Evolutionary conservation across 306 rosid genomes (phyloP).

Genomic region (Gastrolobium villosum): DNA sequence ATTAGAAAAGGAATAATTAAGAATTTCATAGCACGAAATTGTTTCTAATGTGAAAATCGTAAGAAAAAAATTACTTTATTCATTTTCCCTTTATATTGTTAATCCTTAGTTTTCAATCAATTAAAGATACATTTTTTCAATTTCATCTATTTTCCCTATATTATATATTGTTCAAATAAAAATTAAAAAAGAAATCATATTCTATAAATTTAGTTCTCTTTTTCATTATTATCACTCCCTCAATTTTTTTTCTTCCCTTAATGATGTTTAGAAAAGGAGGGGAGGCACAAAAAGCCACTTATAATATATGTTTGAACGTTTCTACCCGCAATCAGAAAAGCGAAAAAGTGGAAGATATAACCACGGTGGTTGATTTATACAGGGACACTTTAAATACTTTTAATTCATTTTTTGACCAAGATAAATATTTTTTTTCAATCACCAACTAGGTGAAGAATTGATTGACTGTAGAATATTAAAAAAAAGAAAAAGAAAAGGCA

Average conservation of each 20-base stretch:
- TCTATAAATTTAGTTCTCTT: not conserved
- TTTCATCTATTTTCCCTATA: not conserved
- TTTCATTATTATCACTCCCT: not conserved
- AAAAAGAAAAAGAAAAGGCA: not conserved
- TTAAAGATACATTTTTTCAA: not conserved
- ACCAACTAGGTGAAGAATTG: conserved; percentile 15
- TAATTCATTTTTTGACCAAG: conserved; percentile 20
- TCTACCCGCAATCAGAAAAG: not conserved
- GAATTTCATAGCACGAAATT: not conserved
- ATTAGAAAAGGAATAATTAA: not conserved
- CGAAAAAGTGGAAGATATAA: not conserved
- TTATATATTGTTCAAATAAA: not conserved
- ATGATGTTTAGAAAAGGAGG: not conserved
- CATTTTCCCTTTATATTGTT: not conserved
- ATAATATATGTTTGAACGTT: not conserved
- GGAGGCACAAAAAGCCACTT: not conserved
- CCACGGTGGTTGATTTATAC: not conserved
- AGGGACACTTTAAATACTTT: not conserved
- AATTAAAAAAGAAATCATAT: not conserved
- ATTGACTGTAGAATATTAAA: not conserved
- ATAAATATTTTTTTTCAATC: not conserved
- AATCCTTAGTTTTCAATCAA: not conserved
- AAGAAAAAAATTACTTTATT: not conserved
- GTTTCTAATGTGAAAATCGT: not conserved
- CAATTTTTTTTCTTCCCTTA: not conserved